phyloP scores from a whole-genome alignment of 257 asterid species.

The Jacaranda copaia region DNA sequence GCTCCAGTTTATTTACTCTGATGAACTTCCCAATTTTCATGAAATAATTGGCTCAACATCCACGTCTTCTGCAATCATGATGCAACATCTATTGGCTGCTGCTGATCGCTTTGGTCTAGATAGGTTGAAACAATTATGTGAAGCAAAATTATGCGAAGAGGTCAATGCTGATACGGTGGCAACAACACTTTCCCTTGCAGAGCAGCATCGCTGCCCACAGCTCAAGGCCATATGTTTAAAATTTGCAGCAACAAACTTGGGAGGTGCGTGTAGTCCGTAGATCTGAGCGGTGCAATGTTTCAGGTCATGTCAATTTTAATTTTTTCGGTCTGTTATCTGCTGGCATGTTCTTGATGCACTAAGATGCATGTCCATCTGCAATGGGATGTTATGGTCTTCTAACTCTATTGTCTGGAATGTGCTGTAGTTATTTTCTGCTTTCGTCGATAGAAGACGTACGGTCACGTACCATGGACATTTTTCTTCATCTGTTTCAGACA shows the following conservation, averaged over 20 bases:
- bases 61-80: slow-evolving; percentile 64
- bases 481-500: neutral
- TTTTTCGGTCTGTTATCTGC: slow-evolving; percentile 48
- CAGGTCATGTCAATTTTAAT: slow-evolving; percentile 70
- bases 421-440: neutral
- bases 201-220: slow-evolving; percentile 82
- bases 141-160: slow-evolving; percentile 81
- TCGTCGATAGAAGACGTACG: neutral
- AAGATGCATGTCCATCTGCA: slow-evolving; percentile 36
- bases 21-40: slow-evolving; percentile 67
- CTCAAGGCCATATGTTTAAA: slow-evolving; percentile 91
- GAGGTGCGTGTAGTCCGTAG: slow-evolving; percentile 99
- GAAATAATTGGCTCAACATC: slow-evolving; percentile 69
- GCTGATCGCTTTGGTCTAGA: slow-evolving; percentile 95
- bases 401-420: slow-evolving; percentile 26
- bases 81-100: slow-evolving; percentile 96
- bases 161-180: slow-evolving; percentile 84
- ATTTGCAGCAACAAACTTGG: slow-evolving; percentile 96
- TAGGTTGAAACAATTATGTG: slow-evolving; percentile 88
- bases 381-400: slow-evolving; percentile 27
- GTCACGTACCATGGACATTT: neutral
- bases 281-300: slow-evolving; percentile 87
- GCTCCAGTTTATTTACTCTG: slow-evolving; percentile 85
- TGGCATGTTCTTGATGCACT: slow-evolving; percentile 42
- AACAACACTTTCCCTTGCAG: slow-evolving; percentile 92